Conservation (phyloP, 345 rosid genomes). For the Streptanthus diversifolius region DNA sequence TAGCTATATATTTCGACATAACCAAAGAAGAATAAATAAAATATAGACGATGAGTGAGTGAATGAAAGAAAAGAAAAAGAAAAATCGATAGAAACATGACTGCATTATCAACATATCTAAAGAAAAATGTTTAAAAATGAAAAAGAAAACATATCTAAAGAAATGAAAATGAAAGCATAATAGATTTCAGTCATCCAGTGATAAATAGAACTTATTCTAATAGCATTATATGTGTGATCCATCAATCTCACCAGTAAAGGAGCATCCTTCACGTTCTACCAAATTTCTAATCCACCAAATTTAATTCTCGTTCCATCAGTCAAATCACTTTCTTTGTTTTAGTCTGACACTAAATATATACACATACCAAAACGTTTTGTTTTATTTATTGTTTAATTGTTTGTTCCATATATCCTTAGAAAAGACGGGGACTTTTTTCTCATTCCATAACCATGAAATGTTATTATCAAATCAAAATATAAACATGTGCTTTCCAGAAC, state of each 20-base stretch:
- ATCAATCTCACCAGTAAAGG: conserved; percentile 25
- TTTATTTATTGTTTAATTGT: neutral
- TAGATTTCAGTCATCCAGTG: conserved; percentile 17
- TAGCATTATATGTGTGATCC: conserved; percentile 24
- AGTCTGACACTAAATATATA: neutral
- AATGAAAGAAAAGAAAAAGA: neutral
- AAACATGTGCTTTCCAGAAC: conserved; percentile 10
- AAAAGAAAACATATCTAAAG: conserved; percentile 19
- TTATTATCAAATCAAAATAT: conserved; percentile 17
- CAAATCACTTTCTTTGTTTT: conserved; percentile 11
- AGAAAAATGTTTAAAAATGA: too few species aligned
- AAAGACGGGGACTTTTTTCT: conserved; percentile 1
- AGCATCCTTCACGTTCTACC: conserved; percentile 27
- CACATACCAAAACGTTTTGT: neutral
- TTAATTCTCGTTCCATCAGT: conserved; percentile 24
- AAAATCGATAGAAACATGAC: neutral
- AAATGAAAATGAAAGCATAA: conserved; percentile 21
- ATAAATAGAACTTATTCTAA: conserved; percentile 36
- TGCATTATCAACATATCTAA: conserved; percentile 6
- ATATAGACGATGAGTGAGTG: conserved; percentile 17
- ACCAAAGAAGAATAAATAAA: conserved; percentile 11
- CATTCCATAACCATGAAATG: conserved; percentile 25
- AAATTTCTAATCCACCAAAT: conserved; percentile 24
- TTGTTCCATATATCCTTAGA: conserved; percentile 24
- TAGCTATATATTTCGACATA: neutral